Conservation (phyloP, 2,329 filamentous ascomycete genomes). For the Botrytis deweyae region DNA sequence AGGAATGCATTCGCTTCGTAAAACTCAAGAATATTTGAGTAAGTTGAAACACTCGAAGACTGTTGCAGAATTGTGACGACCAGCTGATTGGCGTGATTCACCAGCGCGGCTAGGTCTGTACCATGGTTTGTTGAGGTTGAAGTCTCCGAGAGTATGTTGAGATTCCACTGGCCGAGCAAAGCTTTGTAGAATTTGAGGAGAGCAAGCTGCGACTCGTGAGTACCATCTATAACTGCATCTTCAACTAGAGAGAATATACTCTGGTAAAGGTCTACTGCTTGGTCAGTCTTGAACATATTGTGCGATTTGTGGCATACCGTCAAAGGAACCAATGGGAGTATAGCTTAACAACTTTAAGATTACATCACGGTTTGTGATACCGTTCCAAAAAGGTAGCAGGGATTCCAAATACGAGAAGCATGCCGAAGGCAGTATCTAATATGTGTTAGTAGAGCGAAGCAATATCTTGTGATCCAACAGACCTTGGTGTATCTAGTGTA, state of each 20-base stretch:
- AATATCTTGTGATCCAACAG: slow-evolving; percentile 19
- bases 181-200: slow-evolving; percentile 67
- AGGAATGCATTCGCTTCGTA: slow-evolving; percentile 62
- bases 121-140: slow-evolving; percentile 22
- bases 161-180: slow-evolving; percentile 62
- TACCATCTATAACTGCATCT: slow-evolving; percentile 49
- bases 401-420: slow-evolving; percentile 50
- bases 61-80: slow-evolving; percentile 60
- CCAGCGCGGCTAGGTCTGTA: slow-evolving; percentile 44
- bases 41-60: slow-evolving; percentile 44
- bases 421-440: slow-evolving; percentile 39
- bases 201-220: slow-evolving; percentile 52
- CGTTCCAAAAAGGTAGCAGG: slow-evolving; percentile 63
- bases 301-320: slow-evolving; percentile 45
- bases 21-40: slow-evolving; percentile 66
- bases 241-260: slow-evolving; percentile 55
- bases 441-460: slow-evolving; percentile 25
- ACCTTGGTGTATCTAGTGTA: slow-evolving; percentile 60
- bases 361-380: slow-evolving; percentile 50
- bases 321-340: slow-evolving; percentile 54
- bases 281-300: not conserved
- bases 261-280: slow-evolving; percentile 48
- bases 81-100: slow-evolving; percentile 54
- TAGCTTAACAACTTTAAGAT: slow-evolving; percentile 60
- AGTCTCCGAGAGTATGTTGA: slow-evolving; percentile 45